Base-by-base conservation (phyloP, 257 asterid genomes). In the Linderniella brevidens region DNA sequence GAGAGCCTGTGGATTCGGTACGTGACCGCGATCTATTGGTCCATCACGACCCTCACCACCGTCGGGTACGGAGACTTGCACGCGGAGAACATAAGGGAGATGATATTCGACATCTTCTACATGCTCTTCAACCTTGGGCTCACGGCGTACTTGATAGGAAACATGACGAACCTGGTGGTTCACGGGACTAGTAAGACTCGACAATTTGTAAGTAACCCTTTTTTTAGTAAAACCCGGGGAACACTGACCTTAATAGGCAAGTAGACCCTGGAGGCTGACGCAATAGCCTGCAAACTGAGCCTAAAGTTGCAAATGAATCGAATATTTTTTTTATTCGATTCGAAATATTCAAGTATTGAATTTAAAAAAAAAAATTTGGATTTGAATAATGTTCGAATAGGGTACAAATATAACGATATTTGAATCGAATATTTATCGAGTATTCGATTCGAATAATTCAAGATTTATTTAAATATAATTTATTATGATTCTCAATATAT, bases 11-110 rank as follows among this genome's bases (percentile, higher is more conserved):
- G 96, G 99, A 55, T 68, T 50, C 81, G 92, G 5, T 90, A 90
- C 32, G 65, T 85, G 36, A 90, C 99, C 43, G 53, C 99, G 17
- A 65, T 75, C 38, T 90, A 90, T 60, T 90, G 96, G 94, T 82
- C 99, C 58, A 85, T 90, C 65, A 79, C 94, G 8, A 90, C 99
- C 35, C 80, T 90, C 13, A 81, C 99, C 9, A 90, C 99, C 0
- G 92, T 77, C 25, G 99, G 99, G 20, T 90, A 90, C 61, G 99
- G 99, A 39, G 99, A 90, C 71, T 67, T 90, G 53, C 96, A 85
- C 62, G 74, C 99, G 16, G 86, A 62, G 68, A 90, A 90, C 57
- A 79, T 64, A 1, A 63, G 92, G 61, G 99, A 90, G 62, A 90
- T 90, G 96, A 58, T 82, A 46, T 90, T 90, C 17, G 64, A 71